Evolutionary conservation across 106 monocot species (phyloP).

Genomic region (Acorus calamus): DNA sequence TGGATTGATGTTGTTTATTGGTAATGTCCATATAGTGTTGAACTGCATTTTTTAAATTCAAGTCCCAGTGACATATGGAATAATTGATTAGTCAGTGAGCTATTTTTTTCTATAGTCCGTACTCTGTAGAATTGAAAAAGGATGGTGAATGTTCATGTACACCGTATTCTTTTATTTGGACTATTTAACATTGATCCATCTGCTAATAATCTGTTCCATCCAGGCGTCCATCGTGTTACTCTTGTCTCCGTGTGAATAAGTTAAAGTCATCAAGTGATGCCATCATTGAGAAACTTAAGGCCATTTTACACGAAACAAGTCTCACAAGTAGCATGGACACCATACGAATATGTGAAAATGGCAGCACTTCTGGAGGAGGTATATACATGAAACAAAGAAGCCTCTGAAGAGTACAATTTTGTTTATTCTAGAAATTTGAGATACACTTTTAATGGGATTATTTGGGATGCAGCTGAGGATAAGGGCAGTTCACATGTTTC

Average conservation of each 20-base stretch:
- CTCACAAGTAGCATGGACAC: constrained; percentile 5
- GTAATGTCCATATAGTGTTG: no score
- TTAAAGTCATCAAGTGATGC: constrained; percentile 47
- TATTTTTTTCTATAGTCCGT: no score
- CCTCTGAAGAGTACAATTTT: neutral
- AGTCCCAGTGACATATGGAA: no score
- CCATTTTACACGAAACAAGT: constrained; percentile 21
- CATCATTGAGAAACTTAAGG: constrained; percentile 41
- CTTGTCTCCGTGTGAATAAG: constrained; percentile 86
- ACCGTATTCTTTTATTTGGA: no score
- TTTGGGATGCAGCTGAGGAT: constrained; percentile 8
- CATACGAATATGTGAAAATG: constrained; percentile 5
- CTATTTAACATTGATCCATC: no score
- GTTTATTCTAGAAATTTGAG: neutral
- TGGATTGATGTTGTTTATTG: no score
- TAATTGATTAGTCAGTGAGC: no score
- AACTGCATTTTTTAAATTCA: no score
- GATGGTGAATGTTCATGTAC: no score
- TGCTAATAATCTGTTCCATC: no score
- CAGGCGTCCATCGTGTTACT: constrained; percentile 81
- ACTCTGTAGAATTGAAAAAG: no score
- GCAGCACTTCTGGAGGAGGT: constrained; percentile 7
- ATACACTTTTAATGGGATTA: no score
- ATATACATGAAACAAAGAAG: constrained; percentile 3
- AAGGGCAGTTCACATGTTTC: constrained; percentile 3